A percentile compares a stretch with the other conserved stretches of the same genome.
phyloP scores from a whole-genome alignment of 108 stramenopile species.

The Nitzschia palea region DNA sequence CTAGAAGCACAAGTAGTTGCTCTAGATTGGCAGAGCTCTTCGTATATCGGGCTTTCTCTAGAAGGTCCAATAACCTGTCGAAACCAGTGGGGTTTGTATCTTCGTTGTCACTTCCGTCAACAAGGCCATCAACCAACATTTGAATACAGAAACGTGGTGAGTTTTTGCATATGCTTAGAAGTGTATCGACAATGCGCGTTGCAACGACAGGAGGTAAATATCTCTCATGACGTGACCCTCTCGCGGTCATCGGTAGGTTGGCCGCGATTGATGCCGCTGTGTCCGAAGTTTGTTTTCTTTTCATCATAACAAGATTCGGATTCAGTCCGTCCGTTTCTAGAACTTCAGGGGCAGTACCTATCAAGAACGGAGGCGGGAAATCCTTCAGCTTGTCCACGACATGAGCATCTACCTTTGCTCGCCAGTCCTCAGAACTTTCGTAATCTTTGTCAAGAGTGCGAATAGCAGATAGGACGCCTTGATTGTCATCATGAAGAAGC shows the following conservation, averaged over 20 bases:
- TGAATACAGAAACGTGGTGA: constrained; percentile 65
- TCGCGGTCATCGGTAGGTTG: constrained; percentile 67
- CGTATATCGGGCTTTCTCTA: constrained; percentile 56
- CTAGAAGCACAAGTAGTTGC: constrained; percentile 72
- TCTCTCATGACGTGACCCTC: constrained; percentile 41
- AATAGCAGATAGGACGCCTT: constrained; percentile 37
- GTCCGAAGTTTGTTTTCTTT: constrained; percentile 48
- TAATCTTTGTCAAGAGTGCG: constrained; percentile 26
- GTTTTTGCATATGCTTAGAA: constrained; percentile 56
- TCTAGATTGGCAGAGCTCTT: constrained; percentile 79
- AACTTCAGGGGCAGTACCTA: constrained; percentile 75
- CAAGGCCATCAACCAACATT: constrained; percentile 33
- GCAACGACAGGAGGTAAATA: constrained; percentile 76
- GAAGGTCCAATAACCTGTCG: constrained; percentile 67
- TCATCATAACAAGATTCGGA: constrained; percentile 31
- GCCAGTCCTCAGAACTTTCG: constrained; percentile 23
- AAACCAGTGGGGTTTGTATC: constrained; percentile 36
- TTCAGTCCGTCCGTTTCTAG: constrained; percentile 29
- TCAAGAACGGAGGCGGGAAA: constrained; percentile 69
- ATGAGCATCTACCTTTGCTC: constrained; percentile 21
- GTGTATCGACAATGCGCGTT: constrained; percentile 64
- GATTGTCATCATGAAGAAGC: constrained; percentile 63
- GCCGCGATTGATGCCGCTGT: constrained; percentile 70
- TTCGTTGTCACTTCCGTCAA: background rate
- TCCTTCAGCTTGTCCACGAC: constrained; percentile 26